Base-by-base conservation (phyloP, 345 rosid species). In the Populus davidiana region DNA sequence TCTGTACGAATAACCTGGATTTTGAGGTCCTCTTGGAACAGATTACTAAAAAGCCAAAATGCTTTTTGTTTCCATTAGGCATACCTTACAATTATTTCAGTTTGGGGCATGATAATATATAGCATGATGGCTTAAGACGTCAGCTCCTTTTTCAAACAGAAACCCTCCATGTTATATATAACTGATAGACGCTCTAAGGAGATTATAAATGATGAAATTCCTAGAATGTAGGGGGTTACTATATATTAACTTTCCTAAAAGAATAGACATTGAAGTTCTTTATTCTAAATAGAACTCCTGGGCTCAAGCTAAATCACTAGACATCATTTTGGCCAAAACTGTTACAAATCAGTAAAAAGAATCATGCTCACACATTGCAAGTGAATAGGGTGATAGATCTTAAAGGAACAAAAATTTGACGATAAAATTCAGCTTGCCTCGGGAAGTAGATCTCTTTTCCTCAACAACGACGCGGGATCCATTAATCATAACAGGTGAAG, bases 381-480 rank as follows among this genome's bases (percentile, higher is more conserved):
- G n/a, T 27, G 17, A 47, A 70, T 49, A 39, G 54, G 47, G 14
- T 43, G 47, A 43, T 43, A 11, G 47, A 43, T 61, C 66, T 31
- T 25, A 5, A 12, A 1, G 47, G 2, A 2, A 3, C 13, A 33
- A 31, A 39, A 79, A 72, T 75, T 31, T 65, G 38, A 44, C 4
- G 5, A 50, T 29, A 63, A 81, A 69, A 75, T 71, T 18, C 49
- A 79, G 84, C 93, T 90, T 90, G 78, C 99, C 98, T 89, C 99
- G 91, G 66, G 89, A 74, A 10, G 98, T 92, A 27, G 99, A 96
- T 74, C 91, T 92, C 87, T 95, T 93, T 82, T 88, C 93, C 82
- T 95, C 99, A 70, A 95, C 91, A 43, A 83, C 84, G 63, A 87
- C 96, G 65, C 80, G 88, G 49, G 86, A 89, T 65, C 97, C 97